Percentiles rank a stretch among this genome's conserved stretches.
phyloP scores from a whole-genome alignment of 2,329 filamentous ascomycete species.

The Venturia oleaginea region DNA sequence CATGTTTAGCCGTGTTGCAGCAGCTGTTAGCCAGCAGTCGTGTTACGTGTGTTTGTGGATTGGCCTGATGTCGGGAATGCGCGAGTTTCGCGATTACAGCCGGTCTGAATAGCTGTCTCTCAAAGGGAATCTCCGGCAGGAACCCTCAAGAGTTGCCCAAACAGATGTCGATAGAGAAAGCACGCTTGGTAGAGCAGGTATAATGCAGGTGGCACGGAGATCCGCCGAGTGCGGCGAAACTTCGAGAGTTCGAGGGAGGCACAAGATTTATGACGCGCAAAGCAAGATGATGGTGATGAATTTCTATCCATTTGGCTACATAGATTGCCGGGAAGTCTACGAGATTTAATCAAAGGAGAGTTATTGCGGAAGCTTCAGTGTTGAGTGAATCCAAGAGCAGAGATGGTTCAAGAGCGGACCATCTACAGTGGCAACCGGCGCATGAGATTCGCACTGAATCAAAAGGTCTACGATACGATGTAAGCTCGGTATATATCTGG shows the following conservation, averaged over 20 bases:
- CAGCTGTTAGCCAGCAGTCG: neutral
- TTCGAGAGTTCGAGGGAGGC: neutral
- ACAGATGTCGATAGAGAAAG: neutral
- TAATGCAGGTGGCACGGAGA: neutral
- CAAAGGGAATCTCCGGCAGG: neutral
- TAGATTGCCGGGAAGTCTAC: neutral
- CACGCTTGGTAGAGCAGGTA: neutral
- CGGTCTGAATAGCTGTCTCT: neutral
- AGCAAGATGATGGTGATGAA: neutral
- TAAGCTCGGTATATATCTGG: too few relatives aligned
- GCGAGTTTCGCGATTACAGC: neutral
- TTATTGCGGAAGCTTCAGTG: too few relatives aligned
- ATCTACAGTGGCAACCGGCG: too few relatives aligned
- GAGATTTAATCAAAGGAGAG: too few relatives aligned
- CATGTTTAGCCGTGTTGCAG: conserved; percentile 2
- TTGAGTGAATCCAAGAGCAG: too few relatives aligned
- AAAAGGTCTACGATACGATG: too few relatives aligned
- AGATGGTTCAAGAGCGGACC: too few relatives aligned
- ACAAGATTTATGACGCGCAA: neutral
- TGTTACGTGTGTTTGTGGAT: neutral
- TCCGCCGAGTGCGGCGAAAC: neutral
- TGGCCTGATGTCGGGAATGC: neutral
- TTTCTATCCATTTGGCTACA: neutral
- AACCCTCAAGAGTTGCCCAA: neutral
- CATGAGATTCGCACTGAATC: too few relatives aligned